Percentiles rank a stretch among this genome's conserved stretches.
These are phyloP conservation scores for Peniophora sp. DNA, from an alignment of 1,284 basidiomycete species.

Conservation along the genomic window DNA sequence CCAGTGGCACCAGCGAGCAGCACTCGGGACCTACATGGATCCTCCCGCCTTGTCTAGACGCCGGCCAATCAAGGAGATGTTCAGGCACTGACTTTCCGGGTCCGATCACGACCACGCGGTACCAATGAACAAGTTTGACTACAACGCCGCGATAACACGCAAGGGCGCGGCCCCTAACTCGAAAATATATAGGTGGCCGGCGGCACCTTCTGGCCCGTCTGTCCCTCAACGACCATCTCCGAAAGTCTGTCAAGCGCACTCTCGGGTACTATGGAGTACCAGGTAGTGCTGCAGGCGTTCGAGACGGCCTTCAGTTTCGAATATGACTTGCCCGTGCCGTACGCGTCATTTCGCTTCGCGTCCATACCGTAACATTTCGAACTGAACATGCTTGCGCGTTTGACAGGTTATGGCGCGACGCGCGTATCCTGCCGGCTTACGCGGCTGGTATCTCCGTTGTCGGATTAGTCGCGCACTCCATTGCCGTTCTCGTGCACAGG, in stretches of 20 bases:
- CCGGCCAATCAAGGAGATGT: too few relatives aligned
- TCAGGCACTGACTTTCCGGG: too few relatives aligned
- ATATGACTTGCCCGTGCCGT: neutral
- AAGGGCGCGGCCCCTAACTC: too few relatives aligned
- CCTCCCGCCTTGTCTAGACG: too few relatives aligned
- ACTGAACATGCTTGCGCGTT: neutral
- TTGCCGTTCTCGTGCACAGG: constrained; percentile 6
- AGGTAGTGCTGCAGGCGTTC: neutral
- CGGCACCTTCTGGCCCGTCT: too few relatives aligned
- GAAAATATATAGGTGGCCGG: too few relatives aligned
- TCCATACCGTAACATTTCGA: neutral
- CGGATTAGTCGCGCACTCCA: constrained; percentile 8
- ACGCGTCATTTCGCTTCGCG: neutral
- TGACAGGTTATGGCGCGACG: constrained; percentile 14
- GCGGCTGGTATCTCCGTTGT: constrained; percentile 11
- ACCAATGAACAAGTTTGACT: too few relatives aligned
- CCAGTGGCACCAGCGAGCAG: too few relatives aligned
- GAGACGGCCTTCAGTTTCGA: neutral
- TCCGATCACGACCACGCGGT: too few relatives aligned
- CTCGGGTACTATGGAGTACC: neutral
- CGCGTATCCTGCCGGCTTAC: constrained; percentile 15
- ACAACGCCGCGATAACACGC: too few relatives aligned
- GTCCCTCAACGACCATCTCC: neutral
- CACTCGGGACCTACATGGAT: too few relatives aligned
- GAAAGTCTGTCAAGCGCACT: neutral